Base-by-base conservation (phyloP, 2,329 filamentous ascomycete species). In the Microsporum canis region DNA sequence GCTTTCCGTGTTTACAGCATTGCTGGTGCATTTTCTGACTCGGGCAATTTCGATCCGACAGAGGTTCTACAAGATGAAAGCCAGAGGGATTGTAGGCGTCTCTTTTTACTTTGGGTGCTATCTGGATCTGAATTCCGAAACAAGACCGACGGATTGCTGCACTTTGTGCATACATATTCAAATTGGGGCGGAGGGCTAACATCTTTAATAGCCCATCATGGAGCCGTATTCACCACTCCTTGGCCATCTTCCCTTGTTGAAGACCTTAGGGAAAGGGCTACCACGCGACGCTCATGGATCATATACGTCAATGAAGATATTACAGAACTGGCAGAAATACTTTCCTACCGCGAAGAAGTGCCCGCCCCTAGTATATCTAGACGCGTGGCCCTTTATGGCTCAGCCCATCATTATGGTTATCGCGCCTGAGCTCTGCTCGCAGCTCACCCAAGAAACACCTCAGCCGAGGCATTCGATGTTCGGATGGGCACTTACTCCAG, bases 331-430 rank as follows among this genome's bases (percentile, higher is more conserved):
- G 51, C 14, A 38, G 31, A 34, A 7, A 23, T 55, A 41, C 17
- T 60, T 60, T 10, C 58, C 58, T 31, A 38, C 34, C 6, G 45
- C 58, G 29, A 55, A 53, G n/a, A 41, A 60, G 31, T 60, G 58
- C 17, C 58, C 58, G 1, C 58, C 45, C 7, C 39, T 60, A 23
- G 31, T 55, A 38, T 60, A 60, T 31, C 8, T 60, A 12, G 58
- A 60, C 55, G 45, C 39, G 45, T 60, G 58, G 58, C 58, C 58
- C 17, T 60, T 60, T 41, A 60, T 60, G 33, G 4, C 45, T 7
- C 58, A 60, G 23, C 58, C 58, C 10, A 60, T 60, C 2, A 60
- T 60, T 10, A 60, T 55, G 58, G 45, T 60, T 41, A 60, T 60
- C 17, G 58, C 47, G 3, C 45, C 58, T 39, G 58, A 60, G 45